Base-by-base conservation (phyloP, 75 land plant species). In the Gnetum montanum region DNA sequence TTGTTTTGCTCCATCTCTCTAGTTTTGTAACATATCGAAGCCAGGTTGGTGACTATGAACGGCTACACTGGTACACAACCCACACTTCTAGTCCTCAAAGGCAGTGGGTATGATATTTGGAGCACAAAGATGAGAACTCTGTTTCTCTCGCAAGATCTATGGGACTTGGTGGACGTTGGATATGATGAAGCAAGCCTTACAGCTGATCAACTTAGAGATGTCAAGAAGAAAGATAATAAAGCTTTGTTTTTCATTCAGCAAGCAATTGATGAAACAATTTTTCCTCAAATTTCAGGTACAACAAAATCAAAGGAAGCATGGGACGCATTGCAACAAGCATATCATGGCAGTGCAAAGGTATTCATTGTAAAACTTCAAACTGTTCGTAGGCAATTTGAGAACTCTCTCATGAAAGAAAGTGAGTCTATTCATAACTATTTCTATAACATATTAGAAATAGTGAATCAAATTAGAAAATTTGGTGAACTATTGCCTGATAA, bases 101-200 rank as follows among this genome's bases (percentile, higher is more conserved):
- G 61, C 5, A 23, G 45, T 16, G 41, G 43, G 20, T 63, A 57
- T 58, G 68, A 57, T 25, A 36, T 26, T 48, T 66, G 61, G 68
- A 66, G 13, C 3, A 66, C 49, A 1, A 54, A 66, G 48, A 66
- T 66, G 68, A 47, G 33, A 22, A 66, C 68, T 5, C n/a, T n/a
- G n/a, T n/a, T n/a, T n/a, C n/a, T n/a, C n/a, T n/a, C n/a, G n/a
- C n/a, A n/a, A n/a, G n/a, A 54, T 46, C 26, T 66, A 37, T 58
- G 61, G 52, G 51, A 57, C 26, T 31, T 46, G 23, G 68, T 57
- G 19, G 60, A 66, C n/a, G 7, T 12, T 10, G 68, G 49, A 1
- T 66, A 57, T 19, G 34, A 3, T 1, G n/a, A n/a, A n/a, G n/a
- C n/a, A n/a, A n/a, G n/a, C n/a, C n/a, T n/a, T n/a, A n/a, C n/a